Evolutionary conservation across 1,284 basidiomycete species (phyloP).

Genomic region (Inonotus obliquus): DNA sequence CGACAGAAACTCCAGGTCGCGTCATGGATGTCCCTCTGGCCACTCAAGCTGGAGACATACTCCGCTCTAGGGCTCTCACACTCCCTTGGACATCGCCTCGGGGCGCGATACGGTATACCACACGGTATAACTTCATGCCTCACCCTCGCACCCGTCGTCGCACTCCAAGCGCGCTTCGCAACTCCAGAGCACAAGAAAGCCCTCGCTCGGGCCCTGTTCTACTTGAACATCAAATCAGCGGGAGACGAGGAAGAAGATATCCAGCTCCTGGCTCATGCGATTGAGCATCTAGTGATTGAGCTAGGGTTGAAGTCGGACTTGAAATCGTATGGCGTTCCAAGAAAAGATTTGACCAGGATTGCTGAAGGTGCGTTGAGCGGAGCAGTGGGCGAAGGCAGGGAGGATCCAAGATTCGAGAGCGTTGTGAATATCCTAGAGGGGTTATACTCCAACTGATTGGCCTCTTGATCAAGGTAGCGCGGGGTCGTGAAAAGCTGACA

Average conservation of each 20-base stretch:
- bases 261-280: slow-evolving; percentile 44
- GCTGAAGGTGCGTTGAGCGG: slow-evolving; percentile 48
- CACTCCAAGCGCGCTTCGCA: slow-evolving; percentile 50
- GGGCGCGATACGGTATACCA: slow-evolving; percentile 70
- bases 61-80: slow-evolving; percentile 71
- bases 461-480: no score
- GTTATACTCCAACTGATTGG: slow-evolving; percentile 32
- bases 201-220: slow-evolving; percentile 50
- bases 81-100: slow-evolving; percentile 69
- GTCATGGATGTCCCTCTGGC: slow-evolving; percentile 79
- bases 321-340: slow-evolving; percentile 55
- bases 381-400: slow-evolving; percentile 38
- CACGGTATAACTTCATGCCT: slow-evolving; percentile 86
- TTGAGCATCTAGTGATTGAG: slow-evolving; percentile 55
- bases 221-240: slow-evolving; percentile 52
- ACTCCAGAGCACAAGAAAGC: slow-evolving; percentile 54
- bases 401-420: slow-evolving; percentile 33
- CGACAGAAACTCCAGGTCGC: slow-evolving; percentile 72
- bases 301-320: slow-evolving; percentile 56
- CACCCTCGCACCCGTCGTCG: slow-evolving; percentile 63
- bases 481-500: no score
- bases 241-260: slow-evolving; percentile 58
- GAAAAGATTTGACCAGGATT: slow-evolving; percentile 45
- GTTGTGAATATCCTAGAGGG: slow-evolving; percentile 45
- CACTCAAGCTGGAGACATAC: slow-evolving; percentile 50